Evolutionary conservation across 805 yeast species (phyloP).

Genomic region (Saccharomycopsis lassenensis): DNA sequence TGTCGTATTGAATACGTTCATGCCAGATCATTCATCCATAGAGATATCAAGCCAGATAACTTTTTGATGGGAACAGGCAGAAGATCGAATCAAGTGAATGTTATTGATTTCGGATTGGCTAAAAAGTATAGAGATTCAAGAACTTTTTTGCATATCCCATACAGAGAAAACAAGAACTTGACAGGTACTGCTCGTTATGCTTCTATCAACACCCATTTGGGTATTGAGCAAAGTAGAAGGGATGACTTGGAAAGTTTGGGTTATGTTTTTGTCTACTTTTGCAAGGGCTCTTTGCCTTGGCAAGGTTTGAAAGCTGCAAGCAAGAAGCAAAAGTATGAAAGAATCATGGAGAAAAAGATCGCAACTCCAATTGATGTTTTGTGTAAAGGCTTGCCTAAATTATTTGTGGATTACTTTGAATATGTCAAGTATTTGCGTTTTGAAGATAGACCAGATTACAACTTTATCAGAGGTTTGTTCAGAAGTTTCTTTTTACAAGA

Average conservation of each 20-base stretch:
- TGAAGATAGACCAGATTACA: conserved; percentile 94
- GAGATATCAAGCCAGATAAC: conserved; percentile 77
- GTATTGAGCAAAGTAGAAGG: conserved; percentile 93
- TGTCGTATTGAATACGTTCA: conserved; percentile 93
- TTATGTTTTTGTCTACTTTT: conserved; percentile 86
- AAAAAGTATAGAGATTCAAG: conserved; percentile 91
- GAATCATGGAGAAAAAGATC: conserved; percentile 91
- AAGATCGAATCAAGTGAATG: conserved; percentile 90
- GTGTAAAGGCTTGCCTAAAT: conserved; percentile 86
- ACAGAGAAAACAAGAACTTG: conserved; percentile 89
- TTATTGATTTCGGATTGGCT: conserved; percentile 89
- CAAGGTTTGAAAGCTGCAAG: conserved; percentile 96
- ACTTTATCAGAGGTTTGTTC: conserved; percentile 76
- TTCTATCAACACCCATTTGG: conserved; percentile 88
- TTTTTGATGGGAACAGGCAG: conserved; percentile 82
- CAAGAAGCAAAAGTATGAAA: conserved; percentile 92
- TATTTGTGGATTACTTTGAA: conserved; percentile 77
- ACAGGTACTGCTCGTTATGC: conserved; percentile 98
- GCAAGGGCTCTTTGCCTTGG: conserved; percentile 96
- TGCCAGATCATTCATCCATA: conserved; percentile 81
- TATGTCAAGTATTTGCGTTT: conserved; percentile 86
- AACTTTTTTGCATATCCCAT: conserved; percentile 89
- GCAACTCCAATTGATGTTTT: conserved; percentile 77
- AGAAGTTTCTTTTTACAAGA: conserved; percentile 83
- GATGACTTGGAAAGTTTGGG: conserved; percentile 95